phyloP scores from a whole-genome alignment of 495 filamentous ascomycete genomes.

The Apiosordaria backusii region DNA sequence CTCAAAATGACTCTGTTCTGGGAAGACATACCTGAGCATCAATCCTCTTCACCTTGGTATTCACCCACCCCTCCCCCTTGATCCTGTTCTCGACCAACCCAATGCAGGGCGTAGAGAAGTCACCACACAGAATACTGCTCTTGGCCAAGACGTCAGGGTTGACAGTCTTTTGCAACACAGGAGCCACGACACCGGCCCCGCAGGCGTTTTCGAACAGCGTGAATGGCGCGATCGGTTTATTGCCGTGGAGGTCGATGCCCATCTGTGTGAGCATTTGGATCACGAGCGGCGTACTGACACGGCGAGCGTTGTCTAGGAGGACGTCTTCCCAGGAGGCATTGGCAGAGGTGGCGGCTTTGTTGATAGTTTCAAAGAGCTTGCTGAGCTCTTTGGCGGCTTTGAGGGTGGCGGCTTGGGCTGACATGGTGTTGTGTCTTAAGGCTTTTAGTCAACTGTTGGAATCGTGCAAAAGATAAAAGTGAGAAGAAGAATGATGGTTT shows the following conservation, averaged over 20 bases:
- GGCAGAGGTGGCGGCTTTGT: neutral
- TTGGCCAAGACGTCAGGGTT: conserved; percentile 28
- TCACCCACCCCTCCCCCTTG: conserved; percentile 32
- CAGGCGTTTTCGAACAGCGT: conserved; percentile 42
- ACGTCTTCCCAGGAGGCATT: conserved; percentile 24
- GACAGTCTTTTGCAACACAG: conserved; percentile 30
- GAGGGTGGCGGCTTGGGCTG: conserved; percentile 20
- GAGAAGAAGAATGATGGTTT: neutral
- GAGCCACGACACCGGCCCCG: conserved; percentile 39
- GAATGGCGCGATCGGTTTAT: conserved; percentile 30
- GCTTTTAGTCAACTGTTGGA: neutral
- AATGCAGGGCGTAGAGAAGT: conserved; percentile 33
- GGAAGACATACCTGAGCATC: conserved; percentile 36
- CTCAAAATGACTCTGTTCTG: too few relatives aligned
- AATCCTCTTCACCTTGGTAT: conserved; percentile 30
- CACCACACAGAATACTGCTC: conserved; percentile 41
- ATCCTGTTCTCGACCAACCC: conserved; percentile 29
- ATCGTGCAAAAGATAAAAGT: neutral
- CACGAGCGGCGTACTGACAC: conserved; percentile 36
- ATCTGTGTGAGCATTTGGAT: conserved; percentile 34
- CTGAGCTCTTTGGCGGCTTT: conserved; percentile 22
- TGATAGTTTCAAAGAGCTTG: conserved; percentile 28
- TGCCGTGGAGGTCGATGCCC: conserved; percentile 21
- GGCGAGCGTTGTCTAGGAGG: conserved; percentile 29
- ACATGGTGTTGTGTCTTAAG: neutral